A percentile compares a stretch with the other conserved stretches of the same genome.
Evolutionary conservation across 495 filamentous ascomycete species (phyloP).

Genomic region (Lasiosphaeria ovina): DNA sequence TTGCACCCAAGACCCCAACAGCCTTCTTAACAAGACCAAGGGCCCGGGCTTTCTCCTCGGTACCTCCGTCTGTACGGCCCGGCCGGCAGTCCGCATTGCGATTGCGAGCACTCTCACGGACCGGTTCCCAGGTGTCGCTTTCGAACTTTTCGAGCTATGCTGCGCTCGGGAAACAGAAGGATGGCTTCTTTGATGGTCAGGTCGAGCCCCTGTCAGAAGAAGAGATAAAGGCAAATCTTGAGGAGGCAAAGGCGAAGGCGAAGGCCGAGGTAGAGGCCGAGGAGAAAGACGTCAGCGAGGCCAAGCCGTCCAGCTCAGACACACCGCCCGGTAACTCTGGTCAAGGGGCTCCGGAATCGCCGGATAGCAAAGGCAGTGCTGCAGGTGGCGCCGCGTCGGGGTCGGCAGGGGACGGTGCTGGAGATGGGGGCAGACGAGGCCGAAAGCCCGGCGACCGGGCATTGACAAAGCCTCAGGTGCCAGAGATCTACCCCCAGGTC

Average conservation of each 20-base stretch:
- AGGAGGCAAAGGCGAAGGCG: constrained; percentile 25
- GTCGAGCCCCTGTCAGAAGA: constrained; percentile 45
- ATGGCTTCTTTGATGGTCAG: constrained; percentile 43
- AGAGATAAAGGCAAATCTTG: constrained; percentile 46
- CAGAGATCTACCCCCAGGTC: constrained; percentile 95
- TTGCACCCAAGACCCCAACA: constrained; percentile 20
- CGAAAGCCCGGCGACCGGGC: constrained; percentile 68
- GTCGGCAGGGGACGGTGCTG: constrained; percentile 43
- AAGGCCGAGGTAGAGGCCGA: constrained; percentile 32
- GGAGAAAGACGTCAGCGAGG: constrained; percentile 32
- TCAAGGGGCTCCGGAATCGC: constrained; percentile 35
- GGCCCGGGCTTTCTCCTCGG: constrained; percentile 17
- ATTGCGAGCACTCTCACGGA: constrained; percentile 17
- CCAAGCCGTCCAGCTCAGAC: constrained; percentile 41
- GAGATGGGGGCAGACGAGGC: constrained; percentile 52
- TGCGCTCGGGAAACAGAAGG: constrained; percentile 40
- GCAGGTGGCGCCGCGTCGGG: constrained; percentile 40
- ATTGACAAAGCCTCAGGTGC: constrained; percentile 80
- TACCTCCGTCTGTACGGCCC: constrained; percentile 15
- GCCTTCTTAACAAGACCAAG: constrained; percentile 16
- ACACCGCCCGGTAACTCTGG: constrained; percentile 27
- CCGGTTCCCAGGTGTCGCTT: constrained; percentile 15
- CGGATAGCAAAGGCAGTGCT: constrained; percentile 44
- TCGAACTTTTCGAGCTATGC: constrained; percentile 42
- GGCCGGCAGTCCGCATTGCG: constrained; percentile 15